These are phyloP conservation scores for Blastocystis sp. DNA, from an alignment of 352 stramenopile species.

Conservation along the genomic window DNA sequence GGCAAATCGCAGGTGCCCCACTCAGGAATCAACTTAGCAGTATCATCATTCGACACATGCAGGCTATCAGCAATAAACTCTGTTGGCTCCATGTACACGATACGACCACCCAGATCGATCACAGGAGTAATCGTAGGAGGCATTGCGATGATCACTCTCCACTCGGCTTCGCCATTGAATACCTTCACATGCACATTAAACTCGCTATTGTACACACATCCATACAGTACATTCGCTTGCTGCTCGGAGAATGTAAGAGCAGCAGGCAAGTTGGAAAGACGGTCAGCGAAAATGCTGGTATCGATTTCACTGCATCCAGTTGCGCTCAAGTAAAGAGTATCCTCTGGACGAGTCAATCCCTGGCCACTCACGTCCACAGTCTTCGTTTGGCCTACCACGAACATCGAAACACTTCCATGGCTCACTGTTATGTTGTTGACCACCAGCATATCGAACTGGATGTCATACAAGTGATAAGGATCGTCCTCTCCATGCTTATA, in stretches of 20 bases:
- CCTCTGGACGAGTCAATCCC: background rate
- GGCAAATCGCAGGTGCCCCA: background rate
- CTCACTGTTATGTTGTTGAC: background rate
- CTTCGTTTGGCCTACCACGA: conserved; percentile 31
- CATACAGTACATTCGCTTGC: background rate
- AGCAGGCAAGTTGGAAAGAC: background rate
- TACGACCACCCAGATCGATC: conserved; percentile 10
- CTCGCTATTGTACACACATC: background rate
- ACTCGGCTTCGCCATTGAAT: background rate
- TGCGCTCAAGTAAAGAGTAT: background rate
- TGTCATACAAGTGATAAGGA: background rate
- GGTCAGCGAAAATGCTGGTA: background rate
- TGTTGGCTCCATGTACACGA: conserved; percentile 26
- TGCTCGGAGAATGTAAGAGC: background rate
- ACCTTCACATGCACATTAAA: conserved; percentile 24
- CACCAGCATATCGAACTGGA: conserved; percentile 21
- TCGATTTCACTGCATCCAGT: background rate
- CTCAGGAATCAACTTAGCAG: conserved; percentile 24
- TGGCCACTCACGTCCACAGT: background rate
- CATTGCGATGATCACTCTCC: background rate
- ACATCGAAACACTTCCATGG: background rate
- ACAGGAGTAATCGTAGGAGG: background rate
- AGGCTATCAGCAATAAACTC: background rate
- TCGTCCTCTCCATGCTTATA: conserved; percentile 58
- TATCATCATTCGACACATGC: background rate